Conservation (phyloP, 495 filamentous ascomycete species). For the Aspergillus coremiiformis region DNA sequence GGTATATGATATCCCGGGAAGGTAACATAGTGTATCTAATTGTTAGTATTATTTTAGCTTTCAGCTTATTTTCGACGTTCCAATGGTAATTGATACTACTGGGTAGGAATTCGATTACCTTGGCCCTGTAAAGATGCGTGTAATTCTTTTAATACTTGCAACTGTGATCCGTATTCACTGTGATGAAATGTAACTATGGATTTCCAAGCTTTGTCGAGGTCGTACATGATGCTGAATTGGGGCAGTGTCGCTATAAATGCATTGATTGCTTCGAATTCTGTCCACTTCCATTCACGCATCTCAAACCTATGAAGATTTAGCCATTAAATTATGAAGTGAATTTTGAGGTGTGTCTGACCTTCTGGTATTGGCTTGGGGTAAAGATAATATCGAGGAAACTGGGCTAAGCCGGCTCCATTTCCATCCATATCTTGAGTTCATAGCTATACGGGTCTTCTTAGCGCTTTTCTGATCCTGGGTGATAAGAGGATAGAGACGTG, state of each 20-base stretch:
- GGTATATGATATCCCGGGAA: too few relatives aligned
- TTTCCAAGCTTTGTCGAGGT: background rate
- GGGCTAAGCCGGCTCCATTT: background rate
- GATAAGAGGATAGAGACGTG: background rate
- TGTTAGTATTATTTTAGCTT: too few relatives aligned
- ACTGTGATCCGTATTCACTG: background rate
- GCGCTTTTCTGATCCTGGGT: background rate
- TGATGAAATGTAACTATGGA: background rate
- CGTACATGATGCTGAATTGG: background rate
- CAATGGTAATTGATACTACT: too few relatives aligned
- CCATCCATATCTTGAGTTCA: background rate
- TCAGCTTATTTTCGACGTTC: too few relatives aligned
- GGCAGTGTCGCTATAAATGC: background rate
- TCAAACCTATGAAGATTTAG: background rate
- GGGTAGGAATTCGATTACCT: too few relatives aligned
- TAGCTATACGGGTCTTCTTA: background rate
- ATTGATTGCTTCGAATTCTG: background rate
- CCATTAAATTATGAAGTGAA: background rate
- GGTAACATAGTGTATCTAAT: too few relatives aligned
- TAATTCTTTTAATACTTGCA: background rate
- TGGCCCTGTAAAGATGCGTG: background rate
- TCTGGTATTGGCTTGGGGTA: background rate
- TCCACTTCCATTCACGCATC: background rate
- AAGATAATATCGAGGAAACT: background rate
- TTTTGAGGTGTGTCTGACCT: background rate